Evolutionary conservation across 495 filamentous ascomycete genomes (phyloP).

Genomic region (Margaritispora aquatica): DNA sequence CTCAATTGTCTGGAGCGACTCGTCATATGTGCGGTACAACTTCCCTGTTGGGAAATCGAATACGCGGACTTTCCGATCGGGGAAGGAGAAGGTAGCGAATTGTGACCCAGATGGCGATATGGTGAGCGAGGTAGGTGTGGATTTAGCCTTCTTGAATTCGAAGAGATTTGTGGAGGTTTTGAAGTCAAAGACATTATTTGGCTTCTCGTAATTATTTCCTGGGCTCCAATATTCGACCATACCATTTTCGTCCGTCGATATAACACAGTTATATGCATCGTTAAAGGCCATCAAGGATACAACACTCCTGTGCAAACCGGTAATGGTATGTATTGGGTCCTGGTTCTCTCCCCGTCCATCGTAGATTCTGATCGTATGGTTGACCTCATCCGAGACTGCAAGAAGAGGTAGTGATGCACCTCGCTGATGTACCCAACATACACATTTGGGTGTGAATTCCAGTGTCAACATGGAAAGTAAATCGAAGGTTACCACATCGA

Average conservation of each 20-base stretch:
- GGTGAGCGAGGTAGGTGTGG: conserved; percentile 73
- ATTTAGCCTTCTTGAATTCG: conserved; percentile 94
- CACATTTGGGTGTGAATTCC: conserved; percentile 64
- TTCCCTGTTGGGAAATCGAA: conserved; percentile 91
- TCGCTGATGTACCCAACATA: conserved; percentile 90
- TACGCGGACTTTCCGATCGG: conserved; percentile 84
- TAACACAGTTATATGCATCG: conserved; percentile 77
- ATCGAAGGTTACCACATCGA: conserved; percentile 94
- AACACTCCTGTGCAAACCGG: conserved; percentile 66
- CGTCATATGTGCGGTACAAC: conserved; percentile 87
- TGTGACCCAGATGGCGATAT: conserved; percentile 79
- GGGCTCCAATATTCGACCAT: conserved; percentile 98
- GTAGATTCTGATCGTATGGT: conserved; percentile 68
- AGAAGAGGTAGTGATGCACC: conserved; percentile 83
- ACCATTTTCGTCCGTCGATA: conserved; percentile 82
- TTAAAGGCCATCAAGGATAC: conserved; percentile 87
- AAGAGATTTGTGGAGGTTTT: conserved; percentile 93
- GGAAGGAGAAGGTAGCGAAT: conserved; percentile 88
- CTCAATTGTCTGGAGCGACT: conserved; percentile 76
- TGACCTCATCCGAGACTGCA: conserved; percentile 78
- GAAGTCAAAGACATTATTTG: conserved; percentile 81
- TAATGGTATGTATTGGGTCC: conserved; percentile 66
- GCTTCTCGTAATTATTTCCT: conserved; percentile 76
- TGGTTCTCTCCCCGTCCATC: conserved; percentile 79
- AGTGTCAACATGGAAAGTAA: conserved; percentile 73